phyloP scores from a whole-genome alignment of 2,329 filamentous ascomycete species.

The Epichloe brachyelytri region DNA sequence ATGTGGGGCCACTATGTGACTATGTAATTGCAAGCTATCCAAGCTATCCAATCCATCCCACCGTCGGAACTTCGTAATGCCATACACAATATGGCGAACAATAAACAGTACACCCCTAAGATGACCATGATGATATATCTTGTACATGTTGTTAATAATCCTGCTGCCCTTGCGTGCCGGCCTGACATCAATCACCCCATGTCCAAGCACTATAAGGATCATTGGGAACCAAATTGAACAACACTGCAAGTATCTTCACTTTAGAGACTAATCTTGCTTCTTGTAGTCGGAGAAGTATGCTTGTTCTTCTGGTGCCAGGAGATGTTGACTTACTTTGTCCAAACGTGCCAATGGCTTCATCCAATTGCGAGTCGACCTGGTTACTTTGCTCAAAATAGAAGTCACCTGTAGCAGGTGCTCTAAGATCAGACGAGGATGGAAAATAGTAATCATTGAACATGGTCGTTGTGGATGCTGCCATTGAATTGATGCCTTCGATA shows the following conservation, averaged over 20 bases:
- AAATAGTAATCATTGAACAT: not conserved
- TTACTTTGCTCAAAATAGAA: slow-evolving; percentile 1
- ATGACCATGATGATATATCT: too few species aligned
- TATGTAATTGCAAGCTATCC: too few species aligned
- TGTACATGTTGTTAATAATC: too few species aligned
- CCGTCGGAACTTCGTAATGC: too few species aligned
- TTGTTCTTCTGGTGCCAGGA: not conserved
- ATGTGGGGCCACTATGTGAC: too few species aligned
- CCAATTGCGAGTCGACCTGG: slow-evolving; percentile 2
- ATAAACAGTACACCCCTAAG: too few species aligned
- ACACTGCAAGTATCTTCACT: not conserved
- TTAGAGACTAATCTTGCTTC: not conserved
- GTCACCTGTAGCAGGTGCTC: not conserved
- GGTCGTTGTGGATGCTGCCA: not conserved
- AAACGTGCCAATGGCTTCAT: slow-evolving; percentile 3
- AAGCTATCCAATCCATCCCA: too few species aligned
- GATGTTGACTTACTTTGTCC: slow-evolving; percentile 2
- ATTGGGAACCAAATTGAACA: slow-evolving; percentile 4
- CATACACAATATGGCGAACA: too few species aligned
- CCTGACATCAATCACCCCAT: not conserved
- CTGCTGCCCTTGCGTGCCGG: too few species aligned
- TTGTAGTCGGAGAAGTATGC: too few species aligned
- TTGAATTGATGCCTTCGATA: not conserved
- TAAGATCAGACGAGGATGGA: not conserved
- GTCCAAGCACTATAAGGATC: slow-evolving; percentile 3